Evolutionary conservation across 2,329 filamentous ascomycete genomes (phyloP), one percentile per base, ranked within the genome.

Genomic region (Remersonia thermophila): DNA sequence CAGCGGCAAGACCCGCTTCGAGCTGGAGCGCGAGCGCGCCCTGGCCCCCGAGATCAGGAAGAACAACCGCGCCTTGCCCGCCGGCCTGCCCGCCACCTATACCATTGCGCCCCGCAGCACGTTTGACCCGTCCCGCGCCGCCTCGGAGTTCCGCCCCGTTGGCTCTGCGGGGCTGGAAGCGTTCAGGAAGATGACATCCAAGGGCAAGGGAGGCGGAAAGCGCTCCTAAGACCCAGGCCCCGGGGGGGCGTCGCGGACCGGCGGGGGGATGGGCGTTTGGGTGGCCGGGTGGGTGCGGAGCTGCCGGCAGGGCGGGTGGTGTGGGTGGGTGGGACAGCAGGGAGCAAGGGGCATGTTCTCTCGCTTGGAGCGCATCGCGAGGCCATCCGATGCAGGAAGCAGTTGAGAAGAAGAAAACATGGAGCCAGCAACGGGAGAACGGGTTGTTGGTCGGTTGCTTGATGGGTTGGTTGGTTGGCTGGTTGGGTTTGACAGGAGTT

Each of bases 141-240:
- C 41, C 3, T 57, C 64, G 5, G 71, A 73, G 44, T 71, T 71
- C 44, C 63, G 71, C 29, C 75, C 75, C 9, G 70, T 79, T 43
- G 75, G 75, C 35, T 67, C 73, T n/a, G 66, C 66, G 42, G 75
- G 74, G 40, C 63, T 73, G 54, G 74, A 77, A 46, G 74, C 75
- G 1, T 80, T 80, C 59, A 65, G 72, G 43, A 74, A 67, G 58
- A 77, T 80, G 67, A 76, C 72, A 8, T 67, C 73, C 49, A 77
- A 73, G 57, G 66, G 65, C 43, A 78, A 77, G 61, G 73, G 20
- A 5, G 20, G 20, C 20, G 20, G 20, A 9, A 23, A 9, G 20
- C 20, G 20, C 20, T 23, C 20, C 5, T 23, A 9, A 23, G 20
- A n/a, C n/a, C n/a, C n/a, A n/a, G n/a, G n/a, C n/a, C n/a, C 72